phyloP scores from a whole-genome alignment of 2,329 filamentous ascomycete species.

The Clarireedia paspali region DNA sequence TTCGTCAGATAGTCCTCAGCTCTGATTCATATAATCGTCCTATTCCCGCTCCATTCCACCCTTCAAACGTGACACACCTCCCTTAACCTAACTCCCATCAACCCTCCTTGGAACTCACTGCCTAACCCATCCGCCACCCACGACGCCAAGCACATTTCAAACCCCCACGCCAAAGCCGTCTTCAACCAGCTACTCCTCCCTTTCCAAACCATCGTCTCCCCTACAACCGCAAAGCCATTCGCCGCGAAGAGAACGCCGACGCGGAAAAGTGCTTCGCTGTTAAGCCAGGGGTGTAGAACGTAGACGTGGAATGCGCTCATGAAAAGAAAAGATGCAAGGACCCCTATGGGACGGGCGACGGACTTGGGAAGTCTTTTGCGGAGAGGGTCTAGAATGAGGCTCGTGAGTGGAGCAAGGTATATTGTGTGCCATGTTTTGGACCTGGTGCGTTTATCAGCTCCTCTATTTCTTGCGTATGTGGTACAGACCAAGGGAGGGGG shows the following conservation, averaged over 20 bases:
- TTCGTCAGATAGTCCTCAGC: too few species aligned
- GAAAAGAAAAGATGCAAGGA: conserved; percentile 32
- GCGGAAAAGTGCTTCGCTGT: conserved; percentile 25
- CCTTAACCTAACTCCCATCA: conserved; percentile 28
- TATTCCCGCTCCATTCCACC: too few species aligned
- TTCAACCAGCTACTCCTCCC: conserved; percentile 29
- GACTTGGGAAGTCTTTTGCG: conserved; percentile 27
- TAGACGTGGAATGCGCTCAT: conserved; percentile 36
- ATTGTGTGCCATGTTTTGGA: conserved; percentile 37
- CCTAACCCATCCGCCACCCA: conserved; percentile 30
- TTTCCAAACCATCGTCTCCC: conserved; percentile 31
- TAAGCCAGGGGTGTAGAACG: conserved; percentile 30
- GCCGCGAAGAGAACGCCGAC: conserved; percentile 33
- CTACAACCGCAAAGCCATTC: conserved; percentile 33
- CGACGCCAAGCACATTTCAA: conserved; percentile 29
- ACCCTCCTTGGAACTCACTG: conserved; percentile 22
- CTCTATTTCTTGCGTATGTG: background rate
- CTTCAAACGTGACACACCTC: conserved; percentile 20
- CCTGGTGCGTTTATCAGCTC: conserved; percentile 13
- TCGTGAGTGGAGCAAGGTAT: conserved; percentile 33
- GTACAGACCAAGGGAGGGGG: too few species aligned
- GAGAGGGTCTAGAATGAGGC: conserved; percentile 33
- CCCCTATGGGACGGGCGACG: conserved; percentile 30
- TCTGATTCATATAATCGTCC: too few species aligned
- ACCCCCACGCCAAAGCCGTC: conserved; percentile 28